A percentile compares a stretch with the other conserved stretches of the same genome.
phyloP scores from a whole-genome alignment of 805 yeast genomes.

The Millerago galiae region DNA sequence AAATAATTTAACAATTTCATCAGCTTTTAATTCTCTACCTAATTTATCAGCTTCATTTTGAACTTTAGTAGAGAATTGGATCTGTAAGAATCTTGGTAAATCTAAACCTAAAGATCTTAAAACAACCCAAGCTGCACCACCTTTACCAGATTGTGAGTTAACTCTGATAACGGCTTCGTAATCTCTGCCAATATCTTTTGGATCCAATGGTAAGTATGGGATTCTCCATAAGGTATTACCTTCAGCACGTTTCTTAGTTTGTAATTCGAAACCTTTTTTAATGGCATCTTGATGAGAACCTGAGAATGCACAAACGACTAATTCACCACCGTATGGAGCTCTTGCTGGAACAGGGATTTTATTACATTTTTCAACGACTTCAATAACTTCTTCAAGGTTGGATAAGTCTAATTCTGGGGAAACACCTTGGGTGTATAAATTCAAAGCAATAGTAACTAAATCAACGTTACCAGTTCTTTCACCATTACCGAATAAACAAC shows the following conservation, averaged over 20 bases:
- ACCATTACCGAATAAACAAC: slow-evolving; percentile 78
- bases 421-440: slow-evolving; percentile 74
- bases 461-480: slow-evolving; percentile 85
- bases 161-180: slow-evolving; percentile 81
- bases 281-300: slow-evolving; percentile 72
- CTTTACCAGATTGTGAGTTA: slow-evolving; percentile 83
- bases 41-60: slow-evolving; percentile 57
- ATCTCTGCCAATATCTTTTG: slow-evolving; percentile 72
- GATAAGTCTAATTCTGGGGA: slow-evolving; percentile 68
- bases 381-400: slow-evolving; percentile 59
- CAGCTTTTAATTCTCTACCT: slow-evolving; percentile 65
- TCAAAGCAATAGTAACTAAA: slow-evolving; percentile 65
- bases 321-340: slow-evolving; percentile 77
- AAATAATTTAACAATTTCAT: slow-evolving; percentile 56
- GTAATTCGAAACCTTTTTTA: slow-evolving; percentile 56
- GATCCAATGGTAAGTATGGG: slow-evolving; percentile 77
- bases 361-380: slow-evolving; percentile 68
- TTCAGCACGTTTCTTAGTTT: slow-evolving; percentile 41
- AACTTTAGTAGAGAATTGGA: slow-evolving; percentile 57
- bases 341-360: slow-evolving; percentile 68
- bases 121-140: slow-evolving; percentile 82
- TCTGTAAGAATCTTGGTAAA: slow-evolving; percentile 66
- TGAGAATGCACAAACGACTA: slow-evolving; percentile 73
- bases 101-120: slow-evolving; percentile 66
- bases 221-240: slow-evolving; percentile 56